Evolutionary conservation across 148 eudicot genomes (phyloP).

Genomic region (Chenopodium suecicum): DNA sequence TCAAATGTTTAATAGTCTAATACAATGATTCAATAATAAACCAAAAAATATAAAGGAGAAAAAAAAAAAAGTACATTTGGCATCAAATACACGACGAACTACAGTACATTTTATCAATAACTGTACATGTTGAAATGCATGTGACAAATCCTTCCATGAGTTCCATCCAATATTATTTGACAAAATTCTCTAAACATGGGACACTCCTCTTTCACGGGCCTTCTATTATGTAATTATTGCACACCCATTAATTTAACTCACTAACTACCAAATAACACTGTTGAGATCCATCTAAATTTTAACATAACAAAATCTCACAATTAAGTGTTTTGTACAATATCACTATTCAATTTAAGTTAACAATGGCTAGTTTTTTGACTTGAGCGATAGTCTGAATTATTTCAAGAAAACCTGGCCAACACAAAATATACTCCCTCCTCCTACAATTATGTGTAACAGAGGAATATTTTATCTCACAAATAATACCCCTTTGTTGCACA

Average conservation of each 20-base stretch:
- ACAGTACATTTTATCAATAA: background rate
- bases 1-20: too few relatives aligned
- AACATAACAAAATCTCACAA: background rate
- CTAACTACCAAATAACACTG: background rate
- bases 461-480: too few relatives aligned
- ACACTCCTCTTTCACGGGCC: slow-evolving; percentile 31
- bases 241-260: background rate
- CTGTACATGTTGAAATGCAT: slow-evolving; percentile 16
- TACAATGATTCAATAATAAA: too few relatives aligned
- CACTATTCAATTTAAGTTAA: too few relatives aligned
- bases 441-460: too few relatives aligned
- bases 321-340: background rate
- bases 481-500: too few relatives aligned
- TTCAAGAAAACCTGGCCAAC: too few relatives aligned
- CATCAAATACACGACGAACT: slow-evolving; percentile 9
- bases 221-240: background rate
- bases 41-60: background rate
- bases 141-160: slow-evolving; percentile 12
- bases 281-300: background rate
- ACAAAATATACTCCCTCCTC: too few relatives aligned
- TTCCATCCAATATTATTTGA: slow-evolving; percentile 6
- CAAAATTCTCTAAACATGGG: slow-evolving; percentile 11
- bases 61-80: background rate
- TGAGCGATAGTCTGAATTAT: too few relatives aligned
- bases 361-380: too few relatives aligned